Percentiles rank a stretch among this genome's conserved stretches.
phyloP scores from a whole-genome alignment of 176 grass and related monocot species.

The Oropetium thomaeum region DNA sequence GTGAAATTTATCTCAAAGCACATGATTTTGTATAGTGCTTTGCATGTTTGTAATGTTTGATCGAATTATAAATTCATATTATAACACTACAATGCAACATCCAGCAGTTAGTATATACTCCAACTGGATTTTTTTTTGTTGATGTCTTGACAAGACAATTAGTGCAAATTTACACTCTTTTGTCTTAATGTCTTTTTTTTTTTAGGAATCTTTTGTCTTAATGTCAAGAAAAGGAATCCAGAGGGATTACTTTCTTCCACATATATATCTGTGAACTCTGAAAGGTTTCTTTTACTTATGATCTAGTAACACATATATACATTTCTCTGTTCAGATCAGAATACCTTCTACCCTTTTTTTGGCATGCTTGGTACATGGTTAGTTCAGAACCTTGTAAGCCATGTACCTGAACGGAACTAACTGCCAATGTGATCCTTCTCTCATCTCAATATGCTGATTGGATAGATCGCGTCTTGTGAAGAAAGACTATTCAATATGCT shows the following conservation, averaged over 20 bases:
- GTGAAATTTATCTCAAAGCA: not conserved
- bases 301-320: not conserved
- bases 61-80: not conserved
- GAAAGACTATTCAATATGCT: not conserved
- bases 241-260: not conserved
- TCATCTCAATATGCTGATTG: not conserved
- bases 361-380: slow-evolving; percentile 23
- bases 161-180: no score
- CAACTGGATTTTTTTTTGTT: no score
- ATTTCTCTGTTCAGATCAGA: not conserved
- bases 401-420: slow-evolving; percentile 23
- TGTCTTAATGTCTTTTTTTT: no score
- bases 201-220: no score
- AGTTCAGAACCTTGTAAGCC: slow-evolving; percentile 20
- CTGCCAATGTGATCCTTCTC: not conserved
- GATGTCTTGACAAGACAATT: no score
- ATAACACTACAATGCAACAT: not conserved
- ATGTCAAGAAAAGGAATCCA: no score
- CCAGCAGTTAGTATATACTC: no score
- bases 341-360: not conserved
- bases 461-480: slow-evolving; percentile 12
- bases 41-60: not conserved
- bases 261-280: slow-evolving; percentile 1
- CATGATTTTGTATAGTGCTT: not conserved
- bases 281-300: no score